Conservation (phyloP, 805 yeast genomes). For the Metschnikowia sp. region DNA sequence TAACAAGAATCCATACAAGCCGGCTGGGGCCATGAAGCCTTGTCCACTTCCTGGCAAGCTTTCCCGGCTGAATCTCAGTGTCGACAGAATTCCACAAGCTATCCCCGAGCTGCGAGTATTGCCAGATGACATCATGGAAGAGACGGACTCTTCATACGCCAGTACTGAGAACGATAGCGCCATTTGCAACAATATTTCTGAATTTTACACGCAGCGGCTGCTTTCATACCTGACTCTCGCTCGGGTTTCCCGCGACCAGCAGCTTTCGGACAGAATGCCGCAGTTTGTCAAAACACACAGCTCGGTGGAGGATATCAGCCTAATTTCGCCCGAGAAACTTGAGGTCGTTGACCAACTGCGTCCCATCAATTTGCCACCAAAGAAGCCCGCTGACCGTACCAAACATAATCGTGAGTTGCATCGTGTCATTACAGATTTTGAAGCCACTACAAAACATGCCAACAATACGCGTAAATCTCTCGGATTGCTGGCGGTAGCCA, state of each 20-base stretch:
- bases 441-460: constrained; percentile 25
- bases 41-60: constrained; percentile 21
- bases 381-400: constrained; percentile 46
- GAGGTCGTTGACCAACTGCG: constrained; percentile 55
- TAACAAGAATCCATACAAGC: constrained; percentile 22
- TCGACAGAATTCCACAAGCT: constrained; percentile 4
- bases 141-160: constrained; percentile 11
- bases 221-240: constrained; percentile 31
- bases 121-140: constrained; percentile 10
- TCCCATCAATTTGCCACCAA: constrained; percentile 73
- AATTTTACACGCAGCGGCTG: constrained; percentile 35
- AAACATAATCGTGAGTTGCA: constrained; percentile 57
- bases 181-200: constrained; percentile 35
- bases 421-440: constrained; percentile 40
- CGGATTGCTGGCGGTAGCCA: constrained; percentile 16
- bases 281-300: constrained; percentile 37
- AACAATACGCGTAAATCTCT: constrained; percentile 21
- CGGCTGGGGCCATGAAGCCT: constrained; percentile 14
- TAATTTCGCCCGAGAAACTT: constrained; percentile 61
- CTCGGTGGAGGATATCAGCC: constrained; percentile 21
- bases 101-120: constrained; percentile 5
- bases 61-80: constrained; percentile 6
- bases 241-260: constrained; percentile 31
- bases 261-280: constrained; percentile 35
- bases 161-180: constrained; percentile 28